Base-by-base conservation (phyloP, 768 basidiomycete genomes). In the Boletus vinaceobasis region DNA sequence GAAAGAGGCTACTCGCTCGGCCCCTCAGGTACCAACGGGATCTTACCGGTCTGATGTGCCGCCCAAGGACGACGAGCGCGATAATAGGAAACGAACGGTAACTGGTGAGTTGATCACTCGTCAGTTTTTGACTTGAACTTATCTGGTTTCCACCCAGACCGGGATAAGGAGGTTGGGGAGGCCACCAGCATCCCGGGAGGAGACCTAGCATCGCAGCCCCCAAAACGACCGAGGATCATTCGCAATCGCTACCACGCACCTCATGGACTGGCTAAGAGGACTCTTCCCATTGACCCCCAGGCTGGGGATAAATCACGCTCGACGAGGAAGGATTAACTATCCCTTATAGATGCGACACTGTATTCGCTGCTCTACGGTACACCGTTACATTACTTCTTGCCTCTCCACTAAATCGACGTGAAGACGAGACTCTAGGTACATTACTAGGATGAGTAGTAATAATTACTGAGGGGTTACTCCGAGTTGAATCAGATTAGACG, bases 21-120 rank as follows among this genome's bases (percentile, higher is more conserved):
- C 66, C 53, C 72, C 76, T n/a, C 76, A 77, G 54, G 73, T 71
- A 52, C 73, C 76, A 38, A 64, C 71, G 19, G 69, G 67, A 39
- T 64, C 76, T n/a, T 79, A 79, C 56, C 78, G 80, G 47, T 65
- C 61, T 21, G 82, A 82, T 35, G 45, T 66, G 45, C 68, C 71
- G 40, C 66, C 74, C 52, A 77, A 77, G 57, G 85, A 88, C 10
- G 86, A 89, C 17, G 86, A 87, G 29, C 80, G 83, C 45, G 86
- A 88, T 56, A 73, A 72, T 39, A 75, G 87, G 64, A 92, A 92
- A 72, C 80, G 89, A 52, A 81, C 84, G 23, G 70, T 76, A 33
- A 81, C 86, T 66, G 90, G 89, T 88, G 72, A 60, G 81, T 61
- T n/a, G 31, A 38, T 17, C 17, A 17, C 15, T 26, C 4, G n/a